Evolutionary conservation across 192 early-diverging fungal species (phyloP), one percentile per base, ranked within the genome.

Genomic region (Funneliformis mosseae): DNA sequence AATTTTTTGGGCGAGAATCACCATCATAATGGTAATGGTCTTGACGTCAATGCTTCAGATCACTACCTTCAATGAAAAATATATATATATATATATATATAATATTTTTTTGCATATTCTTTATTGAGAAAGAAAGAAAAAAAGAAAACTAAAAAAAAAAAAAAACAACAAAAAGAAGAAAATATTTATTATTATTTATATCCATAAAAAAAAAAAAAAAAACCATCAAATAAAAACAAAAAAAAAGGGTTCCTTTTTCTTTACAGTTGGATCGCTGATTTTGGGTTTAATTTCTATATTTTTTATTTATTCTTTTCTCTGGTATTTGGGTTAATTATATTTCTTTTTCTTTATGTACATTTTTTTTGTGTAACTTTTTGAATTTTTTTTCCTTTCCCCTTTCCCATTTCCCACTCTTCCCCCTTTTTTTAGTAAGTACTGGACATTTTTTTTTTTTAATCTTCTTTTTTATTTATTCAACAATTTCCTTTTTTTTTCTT

Each of bases 51-150:
- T 70, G 4, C 63, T 7, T n/a, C 41, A 42, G 28, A 25, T 63
- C 59, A 60, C 21, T 78, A 79, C 33, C 48, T 79, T 42, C 68
- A 79, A 50, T 71, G 60, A 79, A 39, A 45, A 68, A 41, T 60
- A 63, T 28, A 25, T 1, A 14, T 48, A 43, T 45, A 42, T 72
- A 41, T 10, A 45, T 71, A 43, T 45, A 71, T 71, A 39, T 4
- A 39, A n/a, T 18, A 12, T 33, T 38, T 76, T 39, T 69, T 61
- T 43, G 12, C 23, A 25, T 42, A 62, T 33, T 69, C 50, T 38
- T 43, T 69, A 67, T 43, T 68, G 66, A 28, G 48, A 39, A 75
- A 75, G 38, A 39, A 75, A 55, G 33, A 60, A 60, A 75, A 68
- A 38, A 28, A 68, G 39, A 68, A 68, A 68, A 38, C 33, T 16